Evolutionary conservation across 805 yeast species (phyloP), one percentile per base, ranked within the genome.

Genomic region (Yamadazyma paraphyllophila): DNA sequence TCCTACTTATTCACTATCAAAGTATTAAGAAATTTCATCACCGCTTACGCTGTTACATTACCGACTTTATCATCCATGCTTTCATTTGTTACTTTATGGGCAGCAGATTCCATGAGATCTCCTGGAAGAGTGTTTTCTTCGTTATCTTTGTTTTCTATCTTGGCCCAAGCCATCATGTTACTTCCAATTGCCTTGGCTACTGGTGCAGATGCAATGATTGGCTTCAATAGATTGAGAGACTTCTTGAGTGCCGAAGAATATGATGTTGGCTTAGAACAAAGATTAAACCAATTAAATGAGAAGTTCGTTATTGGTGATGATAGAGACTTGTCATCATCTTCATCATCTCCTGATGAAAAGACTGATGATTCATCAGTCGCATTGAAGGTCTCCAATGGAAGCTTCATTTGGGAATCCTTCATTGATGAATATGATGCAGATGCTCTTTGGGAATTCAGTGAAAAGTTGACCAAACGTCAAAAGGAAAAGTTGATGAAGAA

Each of bases 41-140:
- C 72, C 27, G 75, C 76, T 15, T 64, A 67, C 49, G 76, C 76
- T 31, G 71, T 71, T 20, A 65, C 74, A 1, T 62, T 73, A 45
- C 75, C 78, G 11, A 61, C 68, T 4, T 56, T 73, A 41, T 63
- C 72, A 24, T 72, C 78, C 7, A 71, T 73, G 76, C 58, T 69
- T 34, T 62, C 76, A n/a, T 72, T 71, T 47, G 66, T 71, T 6
- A 66, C 72, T 8, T 58, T 73, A 67, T 71, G 73, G 73, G 65
- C 77, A 30, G 71, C 80, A 4, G 71, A 74, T 45, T 62, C 56
- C 17, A 58, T 59, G 57, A 62, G 55, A 46, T 52, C 66, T 27
- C 65, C 75, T 7, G 74, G 69, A 17, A 59, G 60, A 39, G 70
- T 71, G n/a, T 72, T 72, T 46, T 63, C 75, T 7, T 67, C 76